Evolutionary conservation across 1,284 basidiomycete genomes (phyloP).

Genomic region (Apiotrichum brassicae): DNA sequence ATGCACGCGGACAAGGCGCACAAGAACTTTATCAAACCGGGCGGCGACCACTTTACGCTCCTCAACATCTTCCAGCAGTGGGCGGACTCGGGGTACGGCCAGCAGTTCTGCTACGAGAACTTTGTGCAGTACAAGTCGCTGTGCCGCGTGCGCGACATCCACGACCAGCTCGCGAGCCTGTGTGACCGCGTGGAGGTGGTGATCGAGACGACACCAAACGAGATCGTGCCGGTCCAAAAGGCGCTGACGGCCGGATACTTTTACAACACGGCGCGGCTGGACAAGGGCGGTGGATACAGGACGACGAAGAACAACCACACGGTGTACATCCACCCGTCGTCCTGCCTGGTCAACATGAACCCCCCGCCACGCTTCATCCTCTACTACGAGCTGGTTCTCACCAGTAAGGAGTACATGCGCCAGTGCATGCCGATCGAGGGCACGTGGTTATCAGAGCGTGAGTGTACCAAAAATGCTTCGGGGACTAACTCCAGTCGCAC

Average conservation of each 20-base stretch:
- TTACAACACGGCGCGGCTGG: constrained; percentile 84
- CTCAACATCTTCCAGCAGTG: constrained; percentile 98
- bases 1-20: constrained; percentile 92
- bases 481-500: constrained; percentile 61
- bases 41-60: constrained; percentile 97
- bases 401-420: constrained; percentile 56
- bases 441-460: constrained; percentile 83
- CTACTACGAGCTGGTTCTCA: constrained; percentile 76
- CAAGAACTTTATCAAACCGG: constrained; percentile 88
- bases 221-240: constrained; percentile 89
- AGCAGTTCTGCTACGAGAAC: constrained; percentile 89
- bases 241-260: constrained; percentile 93
- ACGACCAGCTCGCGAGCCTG: constrained; percentile 85
- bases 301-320: constrained; percentile 93
- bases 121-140: constrained; percentile 97
- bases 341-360: constrained; percentile 87
- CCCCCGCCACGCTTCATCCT: constrained; percentile 84
- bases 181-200: constrained; percentile 97
- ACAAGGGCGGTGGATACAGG: constrained; percentile 86
- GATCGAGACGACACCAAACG: constrained; percentile 79
- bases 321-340: constrained; percentile 93
- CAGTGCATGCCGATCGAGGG: constrained; percentile 98
- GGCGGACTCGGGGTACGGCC: constrained; percentile 93
- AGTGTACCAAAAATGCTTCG: constrained; percentile 31
- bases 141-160: constrained; percentile 85